Evolutionary conservation across 179 eudicot genomes (phyloP).

Genomic region (Silene coronaria): DNA sequence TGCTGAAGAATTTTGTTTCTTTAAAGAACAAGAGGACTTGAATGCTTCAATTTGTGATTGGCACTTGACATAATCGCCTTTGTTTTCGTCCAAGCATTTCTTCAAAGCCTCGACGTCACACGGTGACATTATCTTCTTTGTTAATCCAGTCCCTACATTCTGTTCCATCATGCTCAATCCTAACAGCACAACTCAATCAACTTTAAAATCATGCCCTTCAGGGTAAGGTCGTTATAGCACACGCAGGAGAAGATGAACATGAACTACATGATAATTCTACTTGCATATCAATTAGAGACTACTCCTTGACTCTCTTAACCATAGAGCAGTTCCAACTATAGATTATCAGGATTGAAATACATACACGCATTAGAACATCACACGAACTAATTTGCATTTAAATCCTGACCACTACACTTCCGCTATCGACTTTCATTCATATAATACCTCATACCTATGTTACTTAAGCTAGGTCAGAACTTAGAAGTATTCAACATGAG

Average conservation of each 20-base stretch:
- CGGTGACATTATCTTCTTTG: constrained; percentile 49
- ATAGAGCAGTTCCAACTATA: background rate
- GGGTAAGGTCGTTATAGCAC: background rate
- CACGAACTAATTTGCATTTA: no score
- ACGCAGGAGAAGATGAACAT: background rate
- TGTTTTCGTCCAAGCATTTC: constrained; percentile 80
- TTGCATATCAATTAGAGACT: no score
- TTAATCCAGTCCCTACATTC: constrained; percentile 24
- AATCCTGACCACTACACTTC: no score
- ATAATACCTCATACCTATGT: background rate
- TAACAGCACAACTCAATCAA: background rate
- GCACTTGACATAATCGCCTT: constrained; percentile 76
- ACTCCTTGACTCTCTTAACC: no score
- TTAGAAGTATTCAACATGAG: background rate
- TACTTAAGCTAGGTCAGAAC: background rate
- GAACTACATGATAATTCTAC: background rate
- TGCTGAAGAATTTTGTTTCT: constrained; percentile 28
- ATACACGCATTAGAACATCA: no score
- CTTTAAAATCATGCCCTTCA: background rate
- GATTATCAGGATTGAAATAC: background rate
- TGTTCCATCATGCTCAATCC: constrained; percentile 11
- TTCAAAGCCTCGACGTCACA: constrained; percentile 83
- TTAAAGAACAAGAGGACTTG: constrained; percentile 62
- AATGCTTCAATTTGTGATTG: constrained; percentile 76
- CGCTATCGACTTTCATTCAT: no score